A percentile compares a stretch with the other conserved stretches of the same genome.
Evolutionary conservation across 371 early-diverging fungal genomes (phyloP).

Genomic region (Mucor velutinosus): DNA sequence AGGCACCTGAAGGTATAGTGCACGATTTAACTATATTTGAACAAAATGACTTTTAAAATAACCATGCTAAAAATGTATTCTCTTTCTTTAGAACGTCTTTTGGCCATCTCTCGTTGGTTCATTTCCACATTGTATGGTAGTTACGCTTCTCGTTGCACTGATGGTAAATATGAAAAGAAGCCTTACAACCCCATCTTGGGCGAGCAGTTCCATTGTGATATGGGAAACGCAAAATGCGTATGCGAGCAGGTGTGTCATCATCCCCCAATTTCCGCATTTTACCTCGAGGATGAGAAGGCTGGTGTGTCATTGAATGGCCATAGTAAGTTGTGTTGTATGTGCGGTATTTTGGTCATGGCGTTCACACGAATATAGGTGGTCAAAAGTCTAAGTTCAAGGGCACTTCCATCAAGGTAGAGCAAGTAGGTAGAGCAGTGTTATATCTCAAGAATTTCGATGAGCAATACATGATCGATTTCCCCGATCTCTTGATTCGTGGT

Average conservation of each 20-base stretch:
- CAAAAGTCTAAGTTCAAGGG: conserved; percentile 73
- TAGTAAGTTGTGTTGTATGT: conserved; percentile 23
- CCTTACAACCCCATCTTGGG: conserved; percentile 88
- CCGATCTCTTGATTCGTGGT: conserved; percentile 63
- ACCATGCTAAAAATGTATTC: neutral
- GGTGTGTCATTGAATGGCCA: conserved; percentile 69
- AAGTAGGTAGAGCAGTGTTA: conserved; percentile 59
- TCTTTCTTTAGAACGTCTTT: conserved; percentile 20
- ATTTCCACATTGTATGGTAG: conserved; percentile 73
- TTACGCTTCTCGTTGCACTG: conserved; percentile 45
- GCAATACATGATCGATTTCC: conserved; percentile 62
- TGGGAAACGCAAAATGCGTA: conserved; percentile 42
- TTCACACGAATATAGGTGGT: conserved; percentile 27
- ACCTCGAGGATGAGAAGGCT: conserved; percentile 66
- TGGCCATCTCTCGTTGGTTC: conserved; percentile 34
- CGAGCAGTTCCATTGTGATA: conserved; percentile 75
- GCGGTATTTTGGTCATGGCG: neutral
- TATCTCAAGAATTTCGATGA: conserved; percentile 52
- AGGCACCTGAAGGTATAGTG: conserved; percentile 51
- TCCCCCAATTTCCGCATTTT: conserved; percentile 86
- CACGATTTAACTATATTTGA: neutral
- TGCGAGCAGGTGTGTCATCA: conserved; percentile 93
- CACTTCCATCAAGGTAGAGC: conserved; percentile 65
- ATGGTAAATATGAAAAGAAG: conserved; percentile 66
- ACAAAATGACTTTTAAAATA: neutral